These are phyloP conservation scores for Alternaria incomplexa DNA, from an alignment of 2,329 filamentous ascomycete species.

Conservation along the genomic window DNA sequence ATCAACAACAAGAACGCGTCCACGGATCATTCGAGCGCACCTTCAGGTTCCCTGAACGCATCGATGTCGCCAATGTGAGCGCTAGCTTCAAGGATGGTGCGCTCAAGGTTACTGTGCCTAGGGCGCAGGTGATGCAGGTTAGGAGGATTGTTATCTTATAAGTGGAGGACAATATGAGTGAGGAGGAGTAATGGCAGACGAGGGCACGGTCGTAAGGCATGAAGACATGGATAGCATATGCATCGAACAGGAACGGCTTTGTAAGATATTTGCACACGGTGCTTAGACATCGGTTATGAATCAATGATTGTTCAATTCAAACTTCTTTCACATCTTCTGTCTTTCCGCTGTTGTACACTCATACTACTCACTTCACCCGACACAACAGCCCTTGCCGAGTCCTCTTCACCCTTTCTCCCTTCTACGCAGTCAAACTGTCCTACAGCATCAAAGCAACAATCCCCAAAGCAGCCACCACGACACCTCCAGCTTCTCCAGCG, in stretches of 20 bases:
- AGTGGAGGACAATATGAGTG: not conserved
- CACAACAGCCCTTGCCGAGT: no score
- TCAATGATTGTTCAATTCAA: not conserved
- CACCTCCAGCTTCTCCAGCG: slow-evolving; percentile 1
- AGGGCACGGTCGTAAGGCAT: not conserved
- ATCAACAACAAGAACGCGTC: slow-evolving; percentile 59
- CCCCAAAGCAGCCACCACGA: slow-evolving; percentile 12
- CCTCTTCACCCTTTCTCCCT: no score
- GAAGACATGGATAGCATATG: not conserved
- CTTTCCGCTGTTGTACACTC: not conserved
- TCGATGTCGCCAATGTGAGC: slow-evolving; percentile 67
- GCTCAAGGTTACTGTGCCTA: slow-evolving; percentile 69
- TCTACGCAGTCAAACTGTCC: not conserved
- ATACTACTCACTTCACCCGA: no score
- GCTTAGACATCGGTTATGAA: not conserved
- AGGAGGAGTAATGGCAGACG: not conserved
- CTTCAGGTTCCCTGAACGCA: slow-evolving; percentile 70
- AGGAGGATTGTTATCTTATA: slow-evolving; percentile 41
- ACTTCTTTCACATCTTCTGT: not conserved
- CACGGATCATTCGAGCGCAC: slow-evolving; percentile 71
- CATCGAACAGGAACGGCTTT: not conserved
- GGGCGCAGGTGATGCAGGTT: slow-evolving; percentile 52
- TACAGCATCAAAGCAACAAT: slow-evolving; percentile 16
- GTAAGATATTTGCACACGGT: not conserved
- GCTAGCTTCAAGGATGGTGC: slow-evolving; percentile 71